A percentile compares a stretch with the other conserved stretches of the same genome.
Evolutionary conservation across 495 filamentous ascomycete genomes (phyloP).

Genomic region (Mycothermus thermophilus): DNA sequence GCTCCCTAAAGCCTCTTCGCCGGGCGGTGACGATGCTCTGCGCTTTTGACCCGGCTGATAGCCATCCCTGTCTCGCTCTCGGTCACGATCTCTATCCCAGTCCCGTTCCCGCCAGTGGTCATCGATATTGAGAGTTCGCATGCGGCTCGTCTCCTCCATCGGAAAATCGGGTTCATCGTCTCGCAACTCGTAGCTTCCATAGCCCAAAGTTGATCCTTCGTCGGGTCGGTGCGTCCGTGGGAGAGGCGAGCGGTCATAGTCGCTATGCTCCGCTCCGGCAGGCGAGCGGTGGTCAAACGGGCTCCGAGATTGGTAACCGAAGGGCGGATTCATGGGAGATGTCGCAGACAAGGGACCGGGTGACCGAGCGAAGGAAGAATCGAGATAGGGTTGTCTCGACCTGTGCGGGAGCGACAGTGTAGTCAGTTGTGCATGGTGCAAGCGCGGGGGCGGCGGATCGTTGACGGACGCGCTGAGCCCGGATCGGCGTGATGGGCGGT

Average conservation of each 20-base stretch:
- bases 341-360: slow-evolving; percentile 33
- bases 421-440: slow-evolving; percentile 34
- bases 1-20: slow-evolving; percentile 53
- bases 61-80: slow-evolving; percentile 12
- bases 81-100: slow-evolving; percentile 9
- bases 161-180: slow-evolving; percentile 52
- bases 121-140: slow-evolving; percentile 48
- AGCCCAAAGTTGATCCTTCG: slow-evolving; percentile 23
- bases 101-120: slow-evolving; percentile 23
- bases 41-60: slow-evolving; percentile 52
- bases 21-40: slow-evolving; percentile 65
- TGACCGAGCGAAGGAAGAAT: slow-evolving; percentile 32
- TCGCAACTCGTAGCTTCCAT: slow-evolving; percentile 37
- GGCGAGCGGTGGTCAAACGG: slow-evolving; percentile 36
- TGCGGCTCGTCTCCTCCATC: slow-evolving; percentile 48
- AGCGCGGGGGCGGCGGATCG: slow-evolving; percentile 28
- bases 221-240: too few species aligned
- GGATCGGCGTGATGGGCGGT: slow-evolving; percentile 41
- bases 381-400: slow-evolving; percentile 24
- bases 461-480: slow-evolving; percentile 40
- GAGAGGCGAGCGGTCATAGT: slow-evolving; percentile 40
- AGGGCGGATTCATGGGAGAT: slow-evolving; percentile 36
- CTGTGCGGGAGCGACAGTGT: slow-evolving; percentile 38
- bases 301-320: slow-evolving; percentile 30
- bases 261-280: slow-evolving; percentile 24